Base-by-base conservation (phyloP, 2,329 filamentous ascomycete genomes). In the Aureobasidium melanogenum region DNA sequence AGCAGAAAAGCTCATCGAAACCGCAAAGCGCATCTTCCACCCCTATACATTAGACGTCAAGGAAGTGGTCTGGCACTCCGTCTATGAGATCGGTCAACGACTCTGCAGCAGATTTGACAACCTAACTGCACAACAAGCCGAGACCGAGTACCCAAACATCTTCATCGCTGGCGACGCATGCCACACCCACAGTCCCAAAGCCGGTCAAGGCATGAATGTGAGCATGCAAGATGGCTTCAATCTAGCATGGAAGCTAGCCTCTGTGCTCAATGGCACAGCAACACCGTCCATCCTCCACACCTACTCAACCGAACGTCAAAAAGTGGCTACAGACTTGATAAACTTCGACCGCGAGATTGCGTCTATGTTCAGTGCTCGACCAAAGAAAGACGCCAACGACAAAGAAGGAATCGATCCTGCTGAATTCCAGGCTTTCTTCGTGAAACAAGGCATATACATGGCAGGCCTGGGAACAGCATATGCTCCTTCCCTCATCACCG, bases 1-100 rank as follows among this genome's bases (percentile, higher is more conserved):
- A 1, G 44, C 62, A 12, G 80, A 87, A 0, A 72, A 80, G 1
- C 85, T 91, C 59, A 77, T 89, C 52, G 74, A 79, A 44, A 78
- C 82, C 0, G 88, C 87, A 0, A 81, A 85, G 67, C 81, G 77
- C 60, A 90, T 88, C 56, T 75, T 91, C 26, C 73, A 75, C 0
- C 88, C 88, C 0, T 91, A 89, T 69, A 85, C 78, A 30, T 72
- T 91, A 2, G 78, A 80, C 0, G 65, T 64, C 28, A 59, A 62
- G 12, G 61, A 64, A 30, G 46, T 61, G 1, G 85, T 88, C 67
- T 81, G 79, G 79, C 80, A 80, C 56, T 77, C 78, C 2, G 75
- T 78, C 39, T 81, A 81, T 62, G 74, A 77, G 59, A 76, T 82
- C 19, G 77, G 78, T 1, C 79, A 81, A 63, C 68, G 78, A 22